Evolutionary conservation across 2,329 filamentous ascomycete species (phyloP).

Genomic region (Pestalotiopsis sp.): DNA sequence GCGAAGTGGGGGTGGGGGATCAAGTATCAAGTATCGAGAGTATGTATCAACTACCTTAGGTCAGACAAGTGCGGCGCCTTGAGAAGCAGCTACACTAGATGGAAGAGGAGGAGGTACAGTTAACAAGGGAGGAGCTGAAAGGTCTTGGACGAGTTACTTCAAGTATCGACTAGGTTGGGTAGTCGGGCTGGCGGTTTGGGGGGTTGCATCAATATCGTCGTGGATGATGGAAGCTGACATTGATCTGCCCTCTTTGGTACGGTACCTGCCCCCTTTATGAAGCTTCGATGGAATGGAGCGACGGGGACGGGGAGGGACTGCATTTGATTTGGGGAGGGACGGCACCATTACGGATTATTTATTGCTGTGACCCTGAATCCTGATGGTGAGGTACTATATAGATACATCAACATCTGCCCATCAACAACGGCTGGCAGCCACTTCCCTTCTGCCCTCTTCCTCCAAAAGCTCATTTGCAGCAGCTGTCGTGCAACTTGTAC

Average conservation of each 20-base stretch:
- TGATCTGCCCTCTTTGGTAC: background rate
- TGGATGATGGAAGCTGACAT: background rate
- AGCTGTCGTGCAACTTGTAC: background rate
- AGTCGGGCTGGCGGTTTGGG: background rate
- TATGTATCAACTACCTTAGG: background rate
- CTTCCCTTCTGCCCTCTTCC: background rate
- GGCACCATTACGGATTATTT: background rate
- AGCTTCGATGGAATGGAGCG: background rate
- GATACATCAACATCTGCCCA: background rate
- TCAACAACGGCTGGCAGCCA: slow-evolving; percentile 1
- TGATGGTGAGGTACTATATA: background rate
- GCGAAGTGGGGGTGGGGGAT: slow-evolving; percentile 13
- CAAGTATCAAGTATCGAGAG: slow-evolving; percentile 1
- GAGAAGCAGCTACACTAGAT: background rate
- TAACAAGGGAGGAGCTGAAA: background rate
- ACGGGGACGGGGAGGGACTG: background rate
- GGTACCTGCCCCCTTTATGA: background rate
- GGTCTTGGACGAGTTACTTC: background rate
- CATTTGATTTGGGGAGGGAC: background rate
- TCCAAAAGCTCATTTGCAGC: background rate
- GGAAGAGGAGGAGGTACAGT: background rate
- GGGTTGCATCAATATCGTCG: slow-evolving; percentile 9
- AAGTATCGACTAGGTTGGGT: background rate
- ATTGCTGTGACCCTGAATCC: background rate
- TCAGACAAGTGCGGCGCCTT: background rate